Base-by-base conservation (phyloP, 2,329 filamentous ascomycete species). In the Trichoderma hamatum region DNA sequence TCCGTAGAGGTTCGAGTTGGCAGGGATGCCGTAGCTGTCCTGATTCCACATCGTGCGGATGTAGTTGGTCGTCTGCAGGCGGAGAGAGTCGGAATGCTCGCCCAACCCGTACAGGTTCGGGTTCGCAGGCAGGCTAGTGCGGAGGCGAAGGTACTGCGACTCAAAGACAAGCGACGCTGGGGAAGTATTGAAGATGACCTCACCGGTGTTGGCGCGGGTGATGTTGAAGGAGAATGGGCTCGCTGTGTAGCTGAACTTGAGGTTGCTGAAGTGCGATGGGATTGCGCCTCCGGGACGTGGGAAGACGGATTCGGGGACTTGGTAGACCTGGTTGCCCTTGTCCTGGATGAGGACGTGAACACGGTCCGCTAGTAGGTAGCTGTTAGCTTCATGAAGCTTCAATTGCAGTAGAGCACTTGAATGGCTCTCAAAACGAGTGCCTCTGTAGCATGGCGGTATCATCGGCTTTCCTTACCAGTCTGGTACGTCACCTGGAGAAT, bases 91-190 rank as follows among this genome's bases (percentile, higher is more conserved):
- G 2, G 87, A 89, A 76, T 93, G 90, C 79, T 95, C 92, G 43
- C 92, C 92, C 2, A 95, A 84, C 0, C 93, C 92, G 76, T 96
- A 96, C 6, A 96, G 81, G 73, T 91, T 88, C 0, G 92, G 90
- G 65, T 88, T 82, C 1, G 86, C 78, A 0, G 92, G 92, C 13
- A 96, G 82, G 70, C 83, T 86, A 2, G 92, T 94, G 54, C 90
- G 86, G 69, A 95, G 82, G 24, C 89, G 87, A 28, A 96, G 79
- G 74, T 93, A 96, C 78, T 96, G 92, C 13, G 88, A 88, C 79
- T 96, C 90, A 73, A 94, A 96, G 54, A 96, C 82, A 13, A 96
- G 80, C 10, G 84, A 82, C 4, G 86, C 85, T 1, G 85, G 89
- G 0, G 88, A 88, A 0, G 91, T 92, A 74, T 94, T 89, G 54